Base-by-base conservation (phyloP, 176 grass and related monocot genomes). In the Eremochloa ophiuroides region DNA sequence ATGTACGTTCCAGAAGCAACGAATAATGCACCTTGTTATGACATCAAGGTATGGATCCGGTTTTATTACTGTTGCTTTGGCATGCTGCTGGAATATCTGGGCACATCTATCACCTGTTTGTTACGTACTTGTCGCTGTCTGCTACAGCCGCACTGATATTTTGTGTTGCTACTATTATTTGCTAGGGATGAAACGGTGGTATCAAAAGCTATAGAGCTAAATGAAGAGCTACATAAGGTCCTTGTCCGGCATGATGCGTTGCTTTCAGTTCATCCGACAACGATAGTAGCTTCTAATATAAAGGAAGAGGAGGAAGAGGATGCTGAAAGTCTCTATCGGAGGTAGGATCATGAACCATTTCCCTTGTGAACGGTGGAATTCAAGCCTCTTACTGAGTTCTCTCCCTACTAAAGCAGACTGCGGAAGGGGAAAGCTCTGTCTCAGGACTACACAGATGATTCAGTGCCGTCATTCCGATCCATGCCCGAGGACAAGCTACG, bases 1-100 rank as follows among this genome's bases (percentile, higher is more conserved):
- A 79, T 95, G 96, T 51, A 95, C 93, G 53, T 99, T 95, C 72
- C 96, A 99, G 74, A 99, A 99, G 74, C 96, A 99, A 66, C 76
- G 93, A 46, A 73, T 99, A 75, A 95, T 99, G 91, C 93, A 99
- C 79, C 87, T 99, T 22, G 87, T 93, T 74, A 95, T 99, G 96
- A 99, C 91, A 4, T 93, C 95, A 63, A 79, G 90, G 95, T 94
- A 72, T 47, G 30, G 11, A 26, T 84, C 18, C 7, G 14, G 11
- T 35, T 74, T 87, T 58, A 33, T 64, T 71, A 18, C 16, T 66
- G 30, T 28, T 80, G 40, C 26, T 84, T 67, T 38, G 1, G 31
- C 15, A 18, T 69, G 8, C 2, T 56, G 64, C 18, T 39, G 17
- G 12, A 67, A 51, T 26, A 3, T 43, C 33, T 13, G 14, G 44